These are phyloP conservation scores for Scheffersomyces illinoinensis DNA, from an alignment of 1,139 yeast species.

Conservation along the genomic window DNA sequence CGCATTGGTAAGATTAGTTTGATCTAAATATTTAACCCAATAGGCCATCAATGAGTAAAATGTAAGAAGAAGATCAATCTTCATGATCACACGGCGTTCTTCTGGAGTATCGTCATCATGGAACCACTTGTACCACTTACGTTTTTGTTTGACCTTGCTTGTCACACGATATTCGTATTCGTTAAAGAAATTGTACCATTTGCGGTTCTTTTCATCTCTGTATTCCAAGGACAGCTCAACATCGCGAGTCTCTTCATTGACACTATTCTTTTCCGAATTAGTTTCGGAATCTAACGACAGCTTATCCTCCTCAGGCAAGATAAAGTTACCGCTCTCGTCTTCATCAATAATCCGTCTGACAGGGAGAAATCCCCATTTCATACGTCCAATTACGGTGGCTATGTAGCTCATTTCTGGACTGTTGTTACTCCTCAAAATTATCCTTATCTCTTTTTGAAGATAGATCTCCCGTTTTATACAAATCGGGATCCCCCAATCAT, in stretches of 20 bases:
- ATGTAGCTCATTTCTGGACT: background rate
- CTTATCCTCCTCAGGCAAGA: background rate
- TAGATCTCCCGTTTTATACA: background rate
- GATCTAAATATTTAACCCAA: conserved; percentile 72
- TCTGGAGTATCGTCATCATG: conserved; percentile 56
- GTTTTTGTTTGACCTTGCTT: conserved; percentile 30
- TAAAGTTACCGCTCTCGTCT: conserved; percentile 17
- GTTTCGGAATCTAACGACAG: background rate
- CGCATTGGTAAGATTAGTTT: conserved; percentile 62
- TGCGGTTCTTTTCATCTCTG: conserved; percentile 61
- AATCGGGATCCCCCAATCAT: background rate
- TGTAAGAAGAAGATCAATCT: conserved; percentile 61
- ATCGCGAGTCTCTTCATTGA: conserved; percentile 1
- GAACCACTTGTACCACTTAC: conserved; percentile 68
- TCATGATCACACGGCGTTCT: conserved; percentile 55
- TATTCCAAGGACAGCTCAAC: conserved; percentile 34
- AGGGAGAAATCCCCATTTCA: conserved; percentile 54
- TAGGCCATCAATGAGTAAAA: conserved; percentile 62
- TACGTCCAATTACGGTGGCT: conserved; percentile 21
- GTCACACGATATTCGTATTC: conserved; percentile 60
- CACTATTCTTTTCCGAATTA: conserved; percentile 1
- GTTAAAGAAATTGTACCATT: conserved; percentile 65
- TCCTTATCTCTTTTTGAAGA: background rate
- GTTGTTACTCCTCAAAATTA: background rate
- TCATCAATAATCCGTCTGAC: conserved; percentile 47